These are phyloP conservation scores for Lactarius psammicola DNA, from an alignment of 768 basidiomycete genomes.

Conservation along the genomic window DNA sequence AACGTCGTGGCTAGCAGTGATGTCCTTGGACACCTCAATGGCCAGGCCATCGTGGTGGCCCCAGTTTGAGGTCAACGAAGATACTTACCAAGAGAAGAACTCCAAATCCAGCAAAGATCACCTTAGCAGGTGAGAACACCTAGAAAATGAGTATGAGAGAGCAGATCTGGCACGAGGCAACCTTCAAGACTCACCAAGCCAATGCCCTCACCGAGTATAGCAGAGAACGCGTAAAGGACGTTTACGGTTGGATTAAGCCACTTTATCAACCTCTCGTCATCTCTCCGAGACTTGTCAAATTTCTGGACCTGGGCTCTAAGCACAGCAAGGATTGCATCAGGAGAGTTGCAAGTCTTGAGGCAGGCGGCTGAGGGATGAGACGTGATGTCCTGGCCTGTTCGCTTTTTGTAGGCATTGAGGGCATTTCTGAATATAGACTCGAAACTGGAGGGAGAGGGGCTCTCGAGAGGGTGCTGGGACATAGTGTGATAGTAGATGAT, in stretches of 20 bases:
- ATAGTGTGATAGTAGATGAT: neutral
- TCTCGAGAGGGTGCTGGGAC: neutral
- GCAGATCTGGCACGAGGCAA: neutral
- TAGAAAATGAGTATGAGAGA: neutral
- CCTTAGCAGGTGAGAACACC: neutral
- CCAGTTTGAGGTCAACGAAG: accelerated
- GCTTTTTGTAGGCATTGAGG: neutral
- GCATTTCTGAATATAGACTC: neutral
- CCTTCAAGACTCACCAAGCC: neutral
- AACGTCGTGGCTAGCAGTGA: neutral
- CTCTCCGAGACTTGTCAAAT: neutral
- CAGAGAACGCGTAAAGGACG: neutral
- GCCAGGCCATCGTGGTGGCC: neutral
- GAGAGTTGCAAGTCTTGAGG: neutral
- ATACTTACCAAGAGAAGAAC: neutral
- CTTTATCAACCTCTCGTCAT: neutral
- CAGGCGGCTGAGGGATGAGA: neutral
- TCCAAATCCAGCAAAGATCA: conserved; percentile 1
- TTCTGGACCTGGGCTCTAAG: neutral
- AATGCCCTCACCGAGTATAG: neutral
- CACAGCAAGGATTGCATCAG: neutral
- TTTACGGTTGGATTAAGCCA: neutral
- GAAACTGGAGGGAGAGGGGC: neutral
- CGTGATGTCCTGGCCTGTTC: neutral
- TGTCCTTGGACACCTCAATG: neutral